Evolutionary conservation across 352 stramenopile genomes (phyloP).

Genomic region (Globisporangium abappressorium): DNA sequence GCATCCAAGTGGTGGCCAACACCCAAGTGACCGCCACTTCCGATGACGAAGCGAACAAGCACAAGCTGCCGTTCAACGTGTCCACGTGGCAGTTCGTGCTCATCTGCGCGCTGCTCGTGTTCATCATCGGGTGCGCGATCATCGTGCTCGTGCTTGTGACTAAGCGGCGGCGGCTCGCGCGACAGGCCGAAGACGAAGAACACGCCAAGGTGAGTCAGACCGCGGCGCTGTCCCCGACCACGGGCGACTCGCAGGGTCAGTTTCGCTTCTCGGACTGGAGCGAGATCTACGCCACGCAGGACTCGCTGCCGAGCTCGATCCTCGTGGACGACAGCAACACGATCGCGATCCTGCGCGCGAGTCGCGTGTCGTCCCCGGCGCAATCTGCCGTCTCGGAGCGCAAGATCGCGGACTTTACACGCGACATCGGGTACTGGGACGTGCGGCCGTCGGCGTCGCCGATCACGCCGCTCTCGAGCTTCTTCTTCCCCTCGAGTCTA

Average conservation of each 20-base stretch:
- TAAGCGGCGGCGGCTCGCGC: conserved; percentile 11
- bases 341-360: conserved; percentile 49
- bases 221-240: conserved; percentile 11
- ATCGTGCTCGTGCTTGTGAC: conserved; percentile 18
- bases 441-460: conserved; percentile 42
- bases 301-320: conserved; percentile 32
- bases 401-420: conserved; percentile 43
- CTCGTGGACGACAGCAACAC: conserved; percentile 38
- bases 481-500: conserved; percentile 27
- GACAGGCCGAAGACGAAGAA: conserved; percentile 7
- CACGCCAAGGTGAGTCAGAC: conserved; percentile 16
- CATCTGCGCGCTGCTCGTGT: conserved; percentile 20
- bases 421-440: conserved; percentile 46
- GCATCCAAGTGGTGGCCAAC: conserved; percentile 3
- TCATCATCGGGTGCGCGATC: conserved; percentile 23
- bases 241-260: conserved; percentile 22
- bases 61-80: conserved; percentile 11
- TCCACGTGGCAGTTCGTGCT: conserved; percentile 27
- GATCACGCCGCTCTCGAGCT: conserved; percentile 45
- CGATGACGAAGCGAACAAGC: background rate
- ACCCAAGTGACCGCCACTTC: background rate
- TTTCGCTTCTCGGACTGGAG: conserved; percentile 43
- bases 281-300: conserved; percentile 42
- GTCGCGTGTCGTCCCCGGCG: conserved; percentile 31
- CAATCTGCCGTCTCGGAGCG: conserved; percentile 23